A percentile compares a stretch with the other conserved stretches of the same genome.
phyloP scores from a whole-genome alignment of 495 filamentous ascomycete genomes.

The Neurospora cerealis region DNA sequence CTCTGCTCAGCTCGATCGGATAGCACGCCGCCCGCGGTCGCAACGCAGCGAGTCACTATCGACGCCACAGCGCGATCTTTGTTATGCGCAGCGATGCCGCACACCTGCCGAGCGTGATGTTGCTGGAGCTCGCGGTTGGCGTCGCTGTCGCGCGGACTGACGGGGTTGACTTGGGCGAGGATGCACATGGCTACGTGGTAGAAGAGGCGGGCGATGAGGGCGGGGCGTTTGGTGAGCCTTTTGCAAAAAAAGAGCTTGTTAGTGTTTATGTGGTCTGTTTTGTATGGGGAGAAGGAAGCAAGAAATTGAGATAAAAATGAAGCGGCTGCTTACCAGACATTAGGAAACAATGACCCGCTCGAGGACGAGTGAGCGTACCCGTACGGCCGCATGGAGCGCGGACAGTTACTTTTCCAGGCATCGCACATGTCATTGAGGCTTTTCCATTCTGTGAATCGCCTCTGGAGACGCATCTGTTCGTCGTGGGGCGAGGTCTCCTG shows the following conservation, averaged over 20 bases:
- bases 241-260: not conserved
- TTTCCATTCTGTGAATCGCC: conserved; percentile 67
- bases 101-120: conserved; percentile 68
- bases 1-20: conserved; percentile 62
- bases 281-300: too few species aligned
- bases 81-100: conserved; percentile 77
- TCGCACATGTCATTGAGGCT: conserved; percentile 65
- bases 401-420: conserved; percentile 66
- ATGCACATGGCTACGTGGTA: conserved; percentile 80
- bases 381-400: conserved; percentile 80
- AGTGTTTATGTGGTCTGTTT: too few species aligned
- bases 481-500: conserved; percentile 49
- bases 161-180: conserved; percentile 70
- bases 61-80: conserved; percentile 70
- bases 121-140: conserved; percentile 62
- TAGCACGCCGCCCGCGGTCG: conserved; percentile 68
- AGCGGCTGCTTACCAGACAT: conserved; percentile 82
- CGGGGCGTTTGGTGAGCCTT: conserved; percentile 74
- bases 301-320: too few species aligned
- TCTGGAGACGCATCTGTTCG: conserved; percentile 52
- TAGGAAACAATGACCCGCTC: conserved; percentile 68
- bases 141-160: conserved; percentile 37
- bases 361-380: conserved; percentile 60
- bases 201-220: conserved; percentile 76
- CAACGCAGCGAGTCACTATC: conserved; percentile 67